A percentile compares a stretch with the other conserved stretches of the same genome.
Conservation (phyloP, 2,329 filamentous ascomycete species). For the Aspergillus glaucus region DNA sequence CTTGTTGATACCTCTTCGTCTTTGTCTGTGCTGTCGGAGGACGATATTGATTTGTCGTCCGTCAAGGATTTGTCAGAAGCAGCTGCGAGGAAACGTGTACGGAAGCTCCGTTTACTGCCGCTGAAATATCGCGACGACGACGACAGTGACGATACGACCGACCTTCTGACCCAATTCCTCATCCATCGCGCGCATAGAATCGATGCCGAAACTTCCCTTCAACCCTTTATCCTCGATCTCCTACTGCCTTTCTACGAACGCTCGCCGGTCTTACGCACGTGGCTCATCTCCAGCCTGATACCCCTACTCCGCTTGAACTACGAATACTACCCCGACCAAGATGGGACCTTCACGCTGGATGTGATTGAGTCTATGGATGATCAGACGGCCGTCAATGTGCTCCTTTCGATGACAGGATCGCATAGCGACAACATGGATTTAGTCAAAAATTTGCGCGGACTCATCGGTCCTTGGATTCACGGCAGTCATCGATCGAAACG, state of each 20-base stretch:
- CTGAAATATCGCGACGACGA: slow-evolving; percentile 43
- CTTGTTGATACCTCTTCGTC: slow-evolving; percentile 33
- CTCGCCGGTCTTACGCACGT: slow-evolving; percentile 48
- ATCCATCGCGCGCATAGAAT: slow-evolving; percentile 56
- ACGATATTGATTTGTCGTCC: slow-evolving; percentile 40
- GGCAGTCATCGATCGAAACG: slow-evolving; percentile 51
- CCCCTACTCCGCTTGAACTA: slow-evolving; percentile 56
- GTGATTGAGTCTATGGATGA: slow-evolving; percentile 49
- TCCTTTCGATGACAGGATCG: slow-evolving; percentile 42
- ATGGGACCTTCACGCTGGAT: slow-evolving; percentile 42
- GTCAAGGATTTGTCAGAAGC: slow-evolving; percentile 45
- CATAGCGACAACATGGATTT: slow-evolving; percentile 33
- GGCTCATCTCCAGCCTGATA: slow-evolving; percentile 55
- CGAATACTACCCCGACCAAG: slow-evolving; percentile 54
- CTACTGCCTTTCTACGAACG: slow-evolving; percentile 52
- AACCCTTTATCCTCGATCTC: slow-evolving; percentile 51
- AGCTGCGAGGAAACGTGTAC: slow-evolving; percentile 47
- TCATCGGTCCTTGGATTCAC: slow-evolving; percentile 60
- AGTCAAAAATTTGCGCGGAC: slow-evolving; percentile 50
- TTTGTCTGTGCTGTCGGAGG: slow-evolving; percentile 8
- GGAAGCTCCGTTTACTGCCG: slow-evolving; percentile 46
- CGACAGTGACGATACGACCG: slow-evolving; percentile 35
- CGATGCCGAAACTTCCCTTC: slow-evolving; percentile 52
- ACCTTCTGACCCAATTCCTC: slow-evolving; percentile 51
- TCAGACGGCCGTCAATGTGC: slow-evolving; percentile 46